phyloP scores from a whole-genome alignment of 441 rosid genomes.

The Pelargonium australe region DNA sequence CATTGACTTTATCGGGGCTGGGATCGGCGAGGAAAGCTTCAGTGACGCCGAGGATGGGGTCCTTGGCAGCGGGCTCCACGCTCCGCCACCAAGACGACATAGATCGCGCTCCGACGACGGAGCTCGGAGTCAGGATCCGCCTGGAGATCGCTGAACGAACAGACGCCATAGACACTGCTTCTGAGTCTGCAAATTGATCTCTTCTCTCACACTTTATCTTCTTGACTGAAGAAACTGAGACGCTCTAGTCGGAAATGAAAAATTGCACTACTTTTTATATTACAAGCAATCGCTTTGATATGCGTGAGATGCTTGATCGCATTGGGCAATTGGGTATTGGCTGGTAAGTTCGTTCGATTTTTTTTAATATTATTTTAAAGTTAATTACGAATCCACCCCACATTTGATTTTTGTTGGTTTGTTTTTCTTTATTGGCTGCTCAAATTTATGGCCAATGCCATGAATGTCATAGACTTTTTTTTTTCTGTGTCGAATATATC shows the following conservation, averaged over 20 bases:
- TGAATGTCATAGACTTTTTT: neutral
- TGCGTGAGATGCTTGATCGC: neutral
- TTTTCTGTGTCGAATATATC: too few species aligned
- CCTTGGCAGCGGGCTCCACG: constrained; percentile 85
- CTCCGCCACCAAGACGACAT: constrained; percentile 81
- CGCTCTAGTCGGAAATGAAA: neutral
- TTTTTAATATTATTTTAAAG: too few species aligned
- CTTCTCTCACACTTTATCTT: neutral
- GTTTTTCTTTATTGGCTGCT: neutral
- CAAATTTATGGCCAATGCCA: neutral
- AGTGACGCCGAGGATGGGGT: constrained; percentile 90
- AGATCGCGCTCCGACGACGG: constrained; percentile 36
- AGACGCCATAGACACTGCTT: constrained; percentile 9
- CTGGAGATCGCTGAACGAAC: constrained; percentile 7
- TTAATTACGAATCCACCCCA: neutral
- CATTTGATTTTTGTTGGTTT: neutral
- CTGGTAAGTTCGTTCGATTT: too few species aligned
- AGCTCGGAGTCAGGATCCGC: constrained; percentile 24
- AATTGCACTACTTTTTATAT: neutral
- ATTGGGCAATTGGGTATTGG: too few species aligned
- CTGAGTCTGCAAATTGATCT: neutral
- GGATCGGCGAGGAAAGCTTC: constrained; percentile 90
- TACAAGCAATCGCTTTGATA: neutral
- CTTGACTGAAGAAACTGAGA: neutral
- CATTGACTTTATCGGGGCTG: constrained; percentile 73